These are phyloP conservation scores for Saccharomycopsis fibuligera DNA, from an alignment of 805 yeast genomes.

Conservation along the genomic window DNA sequence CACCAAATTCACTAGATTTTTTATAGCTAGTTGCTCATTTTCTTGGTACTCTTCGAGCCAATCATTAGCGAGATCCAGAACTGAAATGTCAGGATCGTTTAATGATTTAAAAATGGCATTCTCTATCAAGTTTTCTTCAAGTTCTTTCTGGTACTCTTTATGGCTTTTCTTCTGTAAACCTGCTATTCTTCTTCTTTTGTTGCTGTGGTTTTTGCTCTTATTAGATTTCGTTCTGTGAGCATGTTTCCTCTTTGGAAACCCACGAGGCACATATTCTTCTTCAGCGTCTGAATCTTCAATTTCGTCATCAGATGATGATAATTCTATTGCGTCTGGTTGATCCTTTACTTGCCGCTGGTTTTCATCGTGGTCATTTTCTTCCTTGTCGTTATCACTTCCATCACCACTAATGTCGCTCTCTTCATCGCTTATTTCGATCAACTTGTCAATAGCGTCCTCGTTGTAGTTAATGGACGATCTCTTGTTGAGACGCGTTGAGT, in stretches of 20 bases:
- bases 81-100: constrained; percentile 41
- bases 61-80: constrained; percentile 44
- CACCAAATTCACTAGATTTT: constrained; percentile 60
- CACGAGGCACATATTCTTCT: constrained; percentile 3
- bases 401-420: not conserved
- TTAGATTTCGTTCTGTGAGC: not conserved
- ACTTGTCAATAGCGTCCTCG: not conserved
- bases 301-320: not conserved
- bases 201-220: not conserved
- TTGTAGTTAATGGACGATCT: too few species aligned
- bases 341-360: not conserved
- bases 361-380: not conserved
- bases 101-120: constrained; percentile 46
- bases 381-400: not conserved
- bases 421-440: not conserved
- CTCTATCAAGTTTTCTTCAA: constrained; percentile 33
- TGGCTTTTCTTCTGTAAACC: not conserved
- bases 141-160: constrained; percentile 10
- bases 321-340: not conserved
- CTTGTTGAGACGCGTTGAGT: too few species aligned
- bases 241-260: not conserved
- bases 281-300: not conserved
- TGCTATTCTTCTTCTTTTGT: not conserved
- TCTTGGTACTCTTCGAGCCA: constrained; percentile 51
- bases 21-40: constrained; percentile 43